Percentiles rank a stretch among this genome's conserved stretches.
phyloP scores from a whole-genome alignment of 2,329 filamentous ascomycete species.

The Xylaria sp. region DNA sequence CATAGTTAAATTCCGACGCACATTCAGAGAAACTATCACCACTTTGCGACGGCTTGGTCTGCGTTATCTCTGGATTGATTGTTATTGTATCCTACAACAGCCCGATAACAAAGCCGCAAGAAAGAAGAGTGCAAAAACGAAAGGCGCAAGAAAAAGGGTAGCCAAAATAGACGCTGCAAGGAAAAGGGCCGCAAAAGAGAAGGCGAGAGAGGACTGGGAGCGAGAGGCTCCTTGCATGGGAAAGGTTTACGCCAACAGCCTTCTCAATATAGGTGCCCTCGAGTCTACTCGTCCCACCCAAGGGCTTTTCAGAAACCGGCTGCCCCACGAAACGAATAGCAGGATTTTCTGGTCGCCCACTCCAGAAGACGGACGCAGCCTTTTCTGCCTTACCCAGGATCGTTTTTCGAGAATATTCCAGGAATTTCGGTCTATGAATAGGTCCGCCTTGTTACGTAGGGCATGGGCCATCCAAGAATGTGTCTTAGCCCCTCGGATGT shows the following conservation, averaged over 20 bases:
- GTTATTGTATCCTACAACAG: constrained; percentile 15
- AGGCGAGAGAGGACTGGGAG: constrained; percentile 7
- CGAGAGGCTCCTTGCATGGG: background rate
- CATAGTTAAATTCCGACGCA: background rate
- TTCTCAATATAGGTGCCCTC: constrained; percentile 13
- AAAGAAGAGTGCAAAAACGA: no score
- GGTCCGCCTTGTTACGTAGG: background rate
- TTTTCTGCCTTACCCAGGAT: background rate
- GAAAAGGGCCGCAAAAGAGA: no score
- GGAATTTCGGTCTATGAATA: no score
- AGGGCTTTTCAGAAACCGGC: background rate
- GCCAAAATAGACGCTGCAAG: no score
- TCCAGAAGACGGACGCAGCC: background rate
- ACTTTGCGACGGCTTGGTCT: background rate
- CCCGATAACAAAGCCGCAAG: background rate
- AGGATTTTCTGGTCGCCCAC: background rate
- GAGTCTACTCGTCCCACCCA: background rate
- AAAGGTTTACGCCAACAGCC: constrained; percentile 6
- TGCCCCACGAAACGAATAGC: accelerated
- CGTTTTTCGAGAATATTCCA: background rate
- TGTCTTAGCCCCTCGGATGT: constrained; percentile 9
- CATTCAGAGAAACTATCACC: constrained; percentile 8
- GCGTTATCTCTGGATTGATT: constrained; percentile 18
- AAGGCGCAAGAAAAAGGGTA: no score
- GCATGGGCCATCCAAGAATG: constrained; percentile 15